Percentiles rank a stretch among this genome's conserved stretches.
Evolutionary conservation across 331 rosid species (phyloP).

Genomic region (Malus hybrid): DNA sequence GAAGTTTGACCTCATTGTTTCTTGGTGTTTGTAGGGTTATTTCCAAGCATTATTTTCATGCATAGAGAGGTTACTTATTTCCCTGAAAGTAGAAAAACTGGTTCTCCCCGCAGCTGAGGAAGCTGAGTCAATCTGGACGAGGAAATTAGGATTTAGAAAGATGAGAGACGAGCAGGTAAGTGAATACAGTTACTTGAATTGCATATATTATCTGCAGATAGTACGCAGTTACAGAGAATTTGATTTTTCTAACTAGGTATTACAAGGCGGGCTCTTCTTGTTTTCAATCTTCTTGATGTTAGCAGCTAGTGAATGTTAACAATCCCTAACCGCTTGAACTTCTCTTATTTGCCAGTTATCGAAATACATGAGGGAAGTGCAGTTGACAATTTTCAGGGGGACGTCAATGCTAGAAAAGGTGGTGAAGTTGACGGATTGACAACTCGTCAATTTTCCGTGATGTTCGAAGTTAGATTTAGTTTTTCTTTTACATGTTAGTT

Average conservation of each 20-base stretch:
- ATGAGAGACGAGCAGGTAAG: slow-evolving; percentile 87
- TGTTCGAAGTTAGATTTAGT: not conserved
- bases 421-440: slow-evolving; percentile 41
- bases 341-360: slow-evolving; percentile 42
- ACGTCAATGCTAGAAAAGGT: slow-evolving; percentile 93
- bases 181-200: not conserved
- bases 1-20: not conserved
- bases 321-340: slow-evolving; percentile 10
- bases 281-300: not conserved
- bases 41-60: slow-evolving; percentile 88
- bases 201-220: not conserved
- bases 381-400: slow-evolving; percentile 82
- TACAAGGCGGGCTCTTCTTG: not conserved
- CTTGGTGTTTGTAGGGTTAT: slow-evolving; percentile 54
- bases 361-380: slow-evolving; percentile 73
- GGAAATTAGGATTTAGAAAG: slow-evolving; percentile 76
- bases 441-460: not conserved
- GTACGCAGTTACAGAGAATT: not conserved
- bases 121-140: slow-evolving; percentile 95
- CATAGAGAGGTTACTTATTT: slow-evolving; percentile 65
- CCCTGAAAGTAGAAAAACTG: slow-evolving; percentile 78
- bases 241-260: not conserved
- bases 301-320: not conserved
- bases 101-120: slow-evolving; percentile 99
- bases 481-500: slow-evolving; percentile 10